Evolutionary conservation across 2,329 filamentous ascomycete species (phyloP), one percentile per base, ranked within the genome.

Genomic region (Myriosclerotinia curreyana): DNA sequence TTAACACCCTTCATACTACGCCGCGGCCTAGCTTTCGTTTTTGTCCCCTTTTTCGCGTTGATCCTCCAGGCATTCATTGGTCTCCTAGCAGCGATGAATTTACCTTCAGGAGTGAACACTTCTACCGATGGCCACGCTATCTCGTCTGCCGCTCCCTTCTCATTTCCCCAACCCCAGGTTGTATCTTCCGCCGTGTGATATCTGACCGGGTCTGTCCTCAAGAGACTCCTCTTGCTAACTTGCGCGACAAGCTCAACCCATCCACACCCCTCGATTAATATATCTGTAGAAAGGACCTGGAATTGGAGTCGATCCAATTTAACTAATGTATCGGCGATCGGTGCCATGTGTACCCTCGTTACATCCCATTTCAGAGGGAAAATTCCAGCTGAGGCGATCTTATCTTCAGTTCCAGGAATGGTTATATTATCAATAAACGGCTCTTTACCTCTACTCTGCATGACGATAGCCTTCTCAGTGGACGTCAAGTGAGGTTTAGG

Each of bases 241-340:
- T 99, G 94, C 3, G 88, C 88, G 0, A 87, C 87, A 49, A 99
- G 76, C 76, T 99, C 95, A 2, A 99, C 83, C 90, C 96, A 99
- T 9, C 95, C 95, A 34, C 92, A 88, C 2, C 95, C 92, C 75
- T 98, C 94, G 58, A 99, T 86, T 17, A 99, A 79, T 31, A 99
- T 86, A 73, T 99, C 96, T 0, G 88, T 83, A 11, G 89, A 86
- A 66, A 95, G 82, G 2, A 98, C 86, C 17, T 85, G 83, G 76
- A 93, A 99, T 0, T 92, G 91, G 5, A 98, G 79, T 20, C 81
- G 79, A 2, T 91, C 86, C 0, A 89, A 82, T 64, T 84, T 86
- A 53, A 88, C 79, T 48, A 83, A 80, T 65, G 81, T 84, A 40
- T 82, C 79, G 4, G 89, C 91, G 49, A 93, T 76, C 0, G 90